phyloP scores from a whole-genome alignment of 331 rosid genomes.

The Pyrus hybrid region DNA sequence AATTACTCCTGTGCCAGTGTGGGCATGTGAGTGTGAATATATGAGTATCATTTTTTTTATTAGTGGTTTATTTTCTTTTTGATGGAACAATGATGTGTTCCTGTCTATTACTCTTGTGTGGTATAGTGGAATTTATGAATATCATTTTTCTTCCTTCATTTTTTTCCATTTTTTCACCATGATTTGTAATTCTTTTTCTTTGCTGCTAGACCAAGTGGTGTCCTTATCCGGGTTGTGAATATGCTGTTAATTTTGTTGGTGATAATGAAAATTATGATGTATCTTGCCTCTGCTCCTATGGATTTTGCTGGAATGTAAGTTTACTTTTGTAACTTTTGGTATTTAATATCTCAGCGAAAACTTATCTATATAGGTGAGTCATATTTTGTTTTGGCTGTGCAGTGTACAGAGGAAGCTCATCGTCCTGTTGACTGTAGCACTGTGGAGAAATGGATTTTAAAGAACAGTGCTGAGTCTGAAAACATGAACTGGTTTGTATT shows the following conservation, averaged over 20 bases:
- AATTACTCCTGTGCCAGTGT: neutral
- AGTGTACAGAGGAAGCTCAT: conserved; percentile 88
- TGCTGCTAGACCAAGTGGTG: conserved; percentile 77
- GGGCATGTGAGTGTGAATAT: neutral
- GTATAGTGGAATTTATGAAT: neutral
- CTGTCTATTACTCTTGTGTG: neutral
- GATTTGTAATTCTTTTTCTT: neutral
- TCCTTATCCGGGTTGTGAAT: conserved; percentile 87
- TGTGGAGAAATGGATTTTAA: conserved; percentile 61
- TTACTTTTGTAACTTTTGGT: neutral
- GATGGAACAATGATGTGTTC: neutral
- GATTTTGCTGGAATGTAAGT: conserved; percentile 89
- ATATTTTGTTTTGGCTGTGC: conserved; percentile 11
- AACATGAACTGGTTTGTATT: conserved; percentile 69
- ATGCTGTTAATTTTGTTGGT: conserved; percentile 72
- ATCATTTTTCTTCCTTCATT: neutral
- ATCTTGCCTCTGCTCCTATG: conserved; percentile 67
- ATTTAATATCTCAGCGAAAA: neutral
- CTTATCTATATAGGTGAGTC: neutral
- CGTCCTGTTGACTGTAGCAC: conserved; percentile 78
- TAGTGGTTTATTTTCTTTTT: neutral
- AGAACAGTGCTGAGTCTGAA: conserved; percentile 80
- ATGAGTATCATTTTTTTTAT: neutral
- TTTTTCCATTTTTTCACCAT: neutral
- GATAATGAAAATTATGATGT: conserved; percentile 86